These are phyloP conservation scores for Onygenales sp. DNA, from an alignment of 2,329 filamentous ascomycete genomes.

Conservation along the genomic window DNA sequence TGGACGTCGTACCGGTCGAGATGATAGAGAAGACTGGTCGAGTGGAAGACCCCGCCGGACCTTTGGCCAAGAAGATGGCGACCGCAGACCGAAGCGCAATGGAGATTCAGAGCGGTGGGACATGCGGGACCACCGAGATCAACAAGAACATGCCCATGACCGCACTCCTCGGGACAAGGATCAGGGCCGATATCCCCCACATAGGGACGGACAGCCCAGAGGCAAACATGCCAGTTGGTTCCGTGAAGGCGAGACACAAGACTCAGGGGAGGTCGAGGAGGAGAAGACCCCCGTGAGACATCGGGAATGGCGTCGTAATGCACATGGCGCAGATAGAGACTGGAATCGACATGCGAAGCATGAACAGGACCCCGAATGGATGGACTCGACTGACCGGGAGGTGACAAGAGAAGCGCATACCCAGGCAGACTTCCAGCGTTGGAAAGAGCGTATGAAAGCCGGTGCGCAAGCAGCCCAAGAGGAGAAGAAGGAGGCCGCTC, in stretches of 20 bases:
- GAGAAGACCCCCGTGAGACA: conserved; percentile 41
- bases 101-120: conserved; percentile 36
- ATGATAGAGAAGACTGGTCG: conserved; percentile 35
- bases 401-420: conserved; percentile 65
- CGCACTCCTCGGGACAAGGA: conserved; percentile 46
- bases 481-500: conserved; percentile 34
- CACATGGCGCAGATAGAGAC: conserved; percentile 41
- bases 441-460: conserved; percentile 85
- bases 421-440: conserved; percentile 85
- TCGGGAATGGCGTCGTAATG: conserved; percentile 54
- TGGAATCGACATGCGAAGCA: conserved; percentile 45
- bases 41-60: conserved; percentile 28
- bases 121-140: conserved; percentile 44
- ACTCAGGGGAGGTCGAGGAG: conserved; percentile 31
- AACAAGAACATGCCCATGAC: conserved; percentile 42
- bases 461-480: conserved; percentile 31
- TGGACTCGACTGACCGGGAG: conserved; percentile 61
- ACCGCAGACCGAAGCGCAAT: conserved; percentile 31
- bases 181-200: conserved; percentile 41
- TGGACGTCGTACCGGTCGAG: conserved; percentile 22
- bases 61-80: conserved; percentile 32
- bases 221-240: conserved; percentile 68
- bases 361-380: conserved; percentile 85
- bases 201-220: conserved; percentile 56
- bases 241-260: conserved; percentile 44